phyloP scores from a whole-genome alignment of 1,139 yeast species.

The Kodamaea suecica region DNA sequence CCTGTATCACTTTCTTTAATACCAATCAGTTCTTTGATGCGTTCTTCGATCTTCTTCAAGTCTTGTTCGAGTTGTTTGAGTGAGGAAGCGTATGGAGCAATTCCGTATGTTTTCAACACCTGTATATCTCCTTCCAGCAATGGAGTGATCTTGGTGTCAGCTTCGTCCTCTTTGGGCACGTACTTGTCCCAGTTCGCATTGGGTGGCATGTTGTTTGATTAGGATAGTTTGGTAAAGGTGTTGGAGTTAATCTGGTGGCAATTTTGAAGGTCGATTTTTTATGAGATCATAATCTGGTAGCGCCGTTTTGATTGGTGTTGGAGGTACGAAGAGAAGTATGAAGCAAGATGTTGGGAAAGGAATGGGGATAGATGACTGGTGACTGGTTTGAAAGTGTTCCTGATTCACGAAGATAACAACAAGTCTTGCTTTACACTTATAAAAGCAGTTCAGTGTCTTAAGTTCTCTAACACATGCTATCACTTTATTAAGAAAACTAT shows the following conservation, averaged over 20 bases:
- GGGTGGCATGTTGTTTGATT: conserved; percentile 64
- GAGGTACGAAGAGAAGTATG: neutral
- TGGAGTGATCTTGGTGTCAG: conserved; percentile 77
- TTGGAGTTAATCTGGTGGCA: conserved; percentile 1
- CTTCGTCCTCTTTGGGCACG: conserved; percentile 68
- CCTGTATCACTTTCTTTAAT: conserved; percentile 95
- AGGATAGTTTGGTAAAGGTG: neutral
- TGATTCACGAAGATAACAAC: too few relatives aligned
- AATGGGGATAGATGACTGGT: too few relatives aligned
- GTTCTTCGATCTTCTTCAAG: conserved; percentile 72
- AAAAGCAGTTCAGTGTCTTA: too few relatives aligned
- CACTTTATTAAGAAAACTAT: too few relatives aligned
- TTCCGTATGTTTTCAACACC: conserved; percentile 93
- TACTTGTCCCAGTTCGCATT: conserved; percentile 97
- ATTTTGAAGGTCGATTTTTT: neutral
- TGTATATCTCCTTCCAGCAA: conserved; percentile 95
- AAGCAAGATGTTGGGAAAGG: conserved; percentile 1
- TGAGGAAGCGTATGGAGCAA: conserved; percentile 88
- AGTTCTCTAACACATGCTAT: too few relatives aligned
- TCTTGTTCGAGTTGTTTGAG: conserved; percentile 84
- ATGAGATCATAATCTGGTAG: conserved; percentile 1
- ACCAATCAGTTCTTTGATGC: conserved; percentile 92
- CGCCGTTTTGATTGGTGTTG: neutral
- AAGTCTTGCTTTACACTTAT: too few relatives aligned
- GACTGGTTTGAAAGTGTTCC: too few relatives aligned